Conservation (phyloP, 2,329 filamentous ascomycete genomes). For the Parafenestella ontariensis region DNA sequence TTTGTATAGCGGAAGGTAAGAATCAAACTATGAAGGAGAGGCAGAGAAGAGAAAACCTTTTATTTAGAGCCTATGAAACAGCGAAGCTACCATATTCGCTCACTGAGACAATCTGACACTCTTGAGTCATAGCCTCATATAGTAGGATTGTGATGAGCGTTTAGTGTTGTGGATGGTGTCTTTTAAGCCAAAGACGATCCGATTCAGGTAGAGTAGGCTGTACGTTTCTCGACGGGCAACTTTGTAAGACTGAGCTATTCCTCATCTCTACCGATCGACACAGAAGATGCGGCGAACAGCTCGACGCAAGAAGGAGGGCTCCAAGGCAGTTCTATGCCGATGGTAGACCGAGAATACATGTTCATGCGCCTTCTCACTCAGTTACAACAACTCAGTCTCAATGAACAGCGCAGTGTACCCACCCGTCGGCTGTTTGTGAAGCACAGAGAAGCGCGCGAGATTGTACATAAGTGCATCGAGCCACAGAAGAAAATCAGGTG, state of each 20-base stretch:
- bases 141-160: not conserved
- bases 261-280: not conserved
- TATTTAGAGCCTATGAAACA: not conserved
- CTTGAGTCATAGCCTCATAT: not conserved
- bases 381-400: constrained; percentile 6
- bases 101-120: not conserved
- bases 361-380: not conserved
- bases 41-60: not conserved
- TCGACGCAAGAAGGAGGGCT: not conserved
- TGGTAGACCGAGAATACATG: not conserved
- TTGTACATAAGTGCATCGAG: constrained; percentile 6
- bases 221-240: no score
- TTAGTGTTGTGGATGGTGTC: not conserved
- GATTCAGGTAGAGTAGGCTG: not conserved
- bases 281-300: not conserved
- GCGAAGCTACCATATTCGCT: not conserved
- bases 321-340: not conserved
- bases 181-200: not conserved
- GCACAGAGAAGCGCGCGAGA: constrained; percentile 5
- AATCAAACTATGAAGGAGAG: not conserved
- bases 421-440: constrained; percentile 3
- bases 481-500: not conserved
- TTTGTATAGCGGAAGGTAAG: not conserved
- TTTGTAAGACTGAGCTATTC: not conserved
- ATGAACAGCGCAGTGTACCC: constrained; percentile 7